Evolutionary conservation across 2,329 filamentous ascomycete genomes (phyloP).

Genomic region (Fusarium globosum): DNA sequence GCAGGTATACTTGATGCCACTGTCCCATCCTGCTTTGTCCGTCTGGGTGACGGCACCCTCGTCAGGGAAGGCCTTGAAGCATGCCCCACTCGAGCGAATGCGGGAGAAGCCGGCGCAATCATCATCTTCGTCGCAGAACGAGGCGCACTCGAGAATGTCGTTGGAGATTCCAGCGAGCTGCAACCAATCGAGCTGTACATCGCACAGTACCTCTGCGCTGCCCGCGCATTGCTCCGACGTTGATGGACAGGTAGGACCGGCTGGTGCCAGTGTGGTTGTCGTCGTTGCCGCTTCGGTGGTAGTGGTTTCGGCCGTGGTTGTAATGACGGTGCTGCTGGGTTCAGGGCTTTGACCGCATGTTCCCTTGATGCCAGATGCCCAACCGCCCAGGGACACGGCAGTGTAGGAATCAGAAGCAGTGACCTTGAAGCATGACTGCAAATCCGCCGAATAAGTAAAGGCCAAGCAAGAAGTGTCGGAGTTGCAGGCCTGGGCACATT

Average conservation of each 20-base stretch:
- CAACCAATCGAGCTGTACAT: background rate
- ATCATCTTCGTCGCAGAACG: background rate
- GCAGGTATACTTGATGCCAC: background rate
- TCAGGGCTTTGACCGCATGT: rapidly evolving
- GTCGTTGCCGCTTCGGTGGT: background rate
- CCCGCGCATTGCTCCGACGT: background rate
- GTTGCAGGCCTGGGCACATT: background rate
- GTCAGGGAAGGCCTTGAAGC: background rate
- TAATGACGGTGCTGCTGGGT: background rate
- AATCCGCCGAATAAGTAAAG: too few relatives aligned
- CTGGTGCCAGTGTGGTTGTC: rapidly evolving
- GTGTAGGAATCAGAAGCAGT: too few relatives aligned
- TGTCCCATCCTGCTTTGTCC: background rate
- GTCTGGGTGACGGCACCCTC: too few relatives aligned
- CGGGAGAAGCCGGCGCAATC: background rate
- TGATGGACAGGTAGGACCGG: background rate
- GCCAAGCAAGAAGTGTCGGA: background rate
- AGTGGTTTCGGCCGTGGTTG: background rate
- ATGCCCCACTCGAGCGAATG: background rate
- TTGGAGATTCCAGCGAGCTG: rapidly evolving
- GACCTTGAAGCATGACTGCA: too few relatives aligned
- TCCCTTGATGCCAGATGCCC: background rate
- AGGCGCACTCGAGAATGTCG: background rate
- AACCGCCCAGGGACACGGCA: too few relatives aligned
- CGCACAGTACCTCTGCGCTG: rapidly evolving